A percentile compares a stretch with the other conserved stretches of the same genome.
Evolutionary conservation across 2,329 filamentous ascomycete species (phyloP).

Genomic region (Fusarium tuaranense): DNA sequence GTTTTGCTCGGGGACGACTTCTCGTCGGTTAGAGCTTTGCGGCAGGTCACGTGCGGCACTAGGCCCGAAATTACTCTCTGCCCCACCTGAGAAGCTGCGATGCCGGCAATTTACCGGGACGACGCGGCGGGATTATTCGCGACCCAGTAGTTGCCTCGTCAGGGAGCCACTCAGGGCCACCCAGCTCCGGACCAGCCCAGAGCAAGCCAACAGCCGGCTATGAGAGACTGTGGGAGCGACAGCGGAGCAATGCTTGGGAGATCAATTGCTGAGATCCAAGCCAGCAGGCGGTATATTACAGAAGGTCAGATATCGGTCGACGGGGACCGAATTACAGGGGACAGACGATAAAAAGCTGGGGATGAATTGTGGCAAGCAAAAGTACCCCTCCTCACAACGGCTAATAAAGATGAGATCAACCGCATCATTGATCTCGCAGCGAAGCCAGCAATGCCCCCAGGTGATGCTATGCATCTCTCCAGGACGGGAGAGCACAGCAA

Average conservation of each 20-base stretch:
- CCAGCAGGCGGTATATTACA: constrained; percentile 5
- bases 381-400: not conserved
- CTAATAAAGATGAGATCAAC: constrained; percentile 1
- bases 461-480: constrained; percentile 9
- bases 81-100: constrained; percentile 40
- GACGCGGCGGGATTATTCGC: constrained; percentile 44
- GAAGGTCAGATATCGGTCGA: not conserved
- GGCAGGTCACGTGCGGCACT: constrained; percentile 53
- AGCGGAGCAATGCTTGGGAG: constrained; percentile 15
- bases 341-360: not conserved
- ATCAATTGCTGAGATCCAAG: constrained; percentile 18
- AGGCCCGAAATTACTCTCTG: constrained; percentile 43
- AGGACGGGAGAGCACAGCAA: constrained; percentile 4
- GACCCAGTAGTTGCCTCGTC: constrained; percentile 31
- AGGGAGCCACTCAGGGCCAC: constrained; percentile 18
- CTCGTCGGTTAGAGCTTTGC: constrained; percentile 58
- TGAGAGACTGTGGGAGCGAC: not conserved
- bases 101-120: constrained; percentile 49
- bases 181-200: constrained; percentile 1
- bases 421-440: constrained; percentile 2
- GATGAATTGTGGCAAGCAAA: not conserved
- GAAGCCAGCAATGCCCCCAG: constrained; percentile 1
- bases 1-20: constrained; percentile 60
- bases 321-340: not conserved
- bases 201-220: constrained; percentile 9